Percentiles rank a stretch among this genome's conserved stretches.
phyloP scores from a whole-genome alignment of 805 yeast genomes.

The Clavispora phyllophila region DNA sequence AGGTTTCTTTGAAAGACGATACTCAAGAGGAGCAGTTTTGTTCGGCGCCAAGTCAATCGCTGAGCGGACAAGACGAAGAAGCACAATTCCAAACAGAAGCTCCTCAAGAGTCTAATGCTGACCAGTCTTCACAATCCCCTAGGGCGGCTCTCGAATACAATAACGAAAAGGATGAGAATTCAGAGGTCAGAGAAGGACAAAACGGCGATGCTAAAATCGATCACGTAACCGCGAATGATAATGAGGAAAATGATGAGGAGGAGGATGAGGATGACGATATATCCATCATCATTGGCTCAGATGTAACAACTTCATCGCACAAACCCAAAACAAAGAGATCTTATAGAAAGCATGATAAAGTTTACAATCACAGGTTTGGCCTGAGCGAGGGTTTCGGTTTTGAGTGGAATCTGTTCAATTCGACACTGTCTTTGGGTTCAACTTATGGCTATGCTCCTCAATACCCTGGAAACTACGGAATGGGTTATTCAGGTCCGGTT shows the following conservation, averaged over 20 bases:
- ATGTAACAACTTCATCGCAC: slow-evolving; percentile 6
- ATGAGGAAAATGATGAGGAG: slow-evolving; percentile 13
- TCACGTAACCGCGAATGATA: neutral
- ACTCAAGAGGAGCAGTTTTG: too few species aligned
- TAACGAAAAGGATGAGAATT: too few species aligned
- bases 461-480: neutral
- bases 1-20: too few species aligned
- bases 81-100: too few species aligned
- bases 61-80: too few species aligned
- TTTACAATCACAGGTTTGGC: slow-evolving; percentile 7
- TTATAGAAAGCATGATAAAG: slow-evolving; percentile 5
- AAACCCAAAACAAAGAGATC: neutral
- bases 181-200: too few species aligned
- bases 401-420: slow-evolving; percentile 11
- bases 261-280: slow-evolving; percentile 35
- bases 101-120: too few species aligned
- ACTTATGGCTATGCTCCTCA: slow-evolving; percentile 1
- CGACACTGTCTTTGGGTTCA: slow-evolving; percentile 17
- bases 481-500: neutral
- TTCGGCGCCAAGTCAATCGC: too few species aligned
- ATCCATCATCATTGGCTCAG: slow-evolving; percentile 34
- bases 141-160: too few species aligned
- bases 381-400: slow-evolving; percentile 6
- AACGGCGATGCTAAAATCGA: neutral
- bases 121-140: too few species aligned